Evolutionary conservation across 495 filamentous ascomycete species (phyloP).

Genomic region (Penicillium malachiteum): DNA sequence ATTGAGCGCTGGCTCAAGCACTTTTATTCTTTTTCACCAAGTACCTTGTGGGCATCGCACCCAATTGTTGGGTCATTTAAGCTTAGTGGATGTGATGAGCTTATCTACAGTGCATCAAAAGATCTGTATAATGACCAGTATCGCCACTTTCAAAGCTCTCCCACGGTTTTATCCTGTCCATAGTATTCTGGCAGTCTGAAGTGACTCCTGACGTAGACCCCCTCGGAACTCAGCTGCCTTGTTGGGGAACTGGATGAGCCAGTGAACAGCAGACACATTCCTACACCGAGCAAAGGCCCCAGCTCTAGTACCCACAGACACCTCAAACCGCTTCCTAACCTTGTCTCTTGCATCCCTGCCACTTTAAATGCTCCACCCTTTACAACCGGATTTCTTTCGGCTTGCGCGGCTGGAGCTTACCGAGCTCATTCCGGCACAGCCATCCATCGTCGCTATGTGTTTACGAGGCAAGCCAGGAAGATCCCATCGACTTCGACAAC

Average conservation of each 20-base stretch:
- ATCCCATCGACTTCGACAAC: constrained; percentile 4
- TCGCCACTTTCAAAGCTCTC: neutral
- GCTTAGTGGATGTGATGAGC: constrained; percentile 13
- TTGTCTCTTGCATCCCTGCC: neutral
- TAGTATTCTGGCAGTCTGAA: neutral
- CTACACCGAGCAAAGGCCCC: neutral
- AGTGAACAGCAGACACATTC: neutral
- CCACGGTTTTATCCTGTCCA: neutral
- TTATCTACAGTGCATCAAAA: constrained; percentile 7
- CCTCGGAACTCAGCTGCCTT: neutral
- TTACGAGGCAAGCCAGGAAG: neutral
- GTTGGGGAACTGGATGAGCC: neutral
- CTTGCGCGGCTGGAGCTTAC: constrained; percentile 15
- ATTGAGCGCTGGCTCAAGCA: constrained; percentile 8
- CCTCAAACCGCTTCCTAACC: neutral
- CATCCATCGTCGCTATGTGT: neutral
- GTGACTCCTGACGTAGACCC: constrained; percentile 1
- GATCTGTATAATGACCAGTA: neutral
- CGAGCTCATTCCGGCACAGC: constrained; percentile 7
- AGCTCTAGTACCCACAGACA: neutral
- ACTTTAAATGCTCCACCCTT: neutral
- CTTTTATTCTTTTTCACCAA: constrained; percentile 25
- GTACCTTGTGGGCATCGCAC: constrained; percentile 30
- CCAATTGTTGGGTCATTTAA: constrained; percentile 14
- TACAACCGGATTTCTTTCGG: constrained; percentile 8